A percentile compares a stretch with the other conserved stretches of the same genome.
Evolutionary conservation across 345 rosid genomes (phyloP).

Genomic region (Murraya paniculata): DNA sequence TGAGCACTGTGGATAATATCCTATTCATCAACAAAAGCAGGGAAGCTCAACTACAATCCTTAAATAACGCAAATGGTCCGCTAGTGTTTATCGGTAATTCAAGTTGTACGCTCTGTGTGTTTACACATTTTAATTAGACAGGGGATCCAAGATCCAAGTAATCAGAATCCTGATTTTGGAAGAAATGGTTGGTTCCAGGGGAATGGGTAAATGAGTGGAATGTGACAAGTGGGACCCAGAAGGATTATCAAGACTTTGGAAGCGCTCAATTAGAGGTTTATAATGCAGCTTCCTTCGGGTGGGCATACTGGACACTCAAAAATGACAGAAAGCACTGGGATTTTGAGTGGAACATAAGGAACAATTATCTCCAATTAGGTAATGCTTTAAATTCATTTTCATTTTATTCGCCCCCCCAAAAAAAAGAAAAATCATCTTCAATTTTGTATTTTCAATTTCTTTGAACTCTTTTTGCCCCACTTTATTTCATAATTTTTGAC

Average conservation of each 20-base stretch:
- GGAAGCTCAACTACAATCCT: constrained; percentile 52
- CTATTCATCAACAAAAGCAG: constrained; percentile 49
- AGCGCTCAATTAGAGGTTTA: constrained; percentile 62
- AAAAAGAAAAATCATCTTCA: neutral
- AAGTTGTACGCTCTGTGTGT: neutral
- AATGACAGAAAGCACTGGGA: constrained; percentile 77
- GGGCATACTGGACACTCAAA: constrained; percentile 77
- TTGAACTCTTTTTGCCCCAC: neutral
- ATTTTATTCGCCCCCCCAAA: neutral
- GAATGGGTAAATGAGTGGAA: constrained; percentile 87
- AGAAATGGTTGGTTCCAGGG: constrained; percentile 34
- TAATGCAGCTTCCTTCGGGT: constrained; percentile 67
- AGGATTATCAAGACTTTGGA: constrained; percentile 64
- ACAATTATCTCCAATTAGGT: constrained; percentile 63
- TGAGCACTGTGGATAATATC: constrained; percentile 56
- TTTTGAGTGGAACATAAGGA: constrained; percentile 68
- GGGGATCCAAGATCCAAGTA: no score
- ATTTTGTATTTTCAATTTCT: neutral
- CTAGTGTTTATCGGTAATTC: constrained; percentile 57
- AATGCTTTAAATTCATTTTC: constrained; percentile 11
- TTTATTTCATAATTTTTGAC: no score
- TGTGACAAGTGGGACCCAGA: constrained; percentile 44
- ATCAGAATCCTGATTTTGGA: neutral
- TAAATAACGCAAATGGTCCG: constrained; percentile 47
- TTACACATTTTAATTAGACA: no score